Percentiles rank a stretch among this genome's conserved stretches.
These are phyloP conservation scores for Neofusicoccum cordaticola DNA, from an alignment of 2,329 filamentous ascomycete genomes.

Conservation along the genomic window DNA sequence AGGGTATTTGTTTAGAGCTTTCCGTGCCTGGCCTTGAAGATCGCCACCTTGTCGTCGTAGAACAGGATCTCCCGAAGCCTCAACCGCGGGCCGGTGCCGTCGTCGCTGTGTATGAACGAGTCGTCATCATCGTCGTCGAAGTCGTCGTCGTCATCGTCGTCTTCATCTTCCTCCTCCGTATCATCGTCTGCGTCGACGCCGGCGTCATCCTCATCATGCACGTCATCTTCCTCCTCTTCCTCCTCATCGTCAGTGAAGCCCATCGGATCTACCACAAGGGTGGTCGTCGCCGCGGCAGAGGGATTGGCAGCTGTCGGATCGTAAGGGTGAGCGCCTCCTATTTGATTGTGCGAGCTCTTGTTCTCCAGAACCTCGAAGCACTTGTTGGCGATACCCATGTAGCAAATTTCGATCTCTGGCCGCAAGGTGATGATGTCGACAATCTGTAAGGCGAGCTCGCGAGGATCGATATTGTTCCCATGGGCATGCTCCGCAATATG, in stretches of 20 bases:
- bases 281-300: not conserved
- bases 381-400: slow-evolving; percentile 71
- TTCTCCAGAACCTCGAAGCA: slow-evolving; percentile 80
- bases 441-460: slow-evolving; percentile 72
- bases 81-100: slow-evolving; percentile 51
- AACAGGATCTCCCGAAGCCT: slow-evolving; percentile 75
- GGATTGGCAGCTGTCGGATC: slow-evolving; percentile 17
- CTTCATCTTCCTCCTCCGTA: slow-evolving; percentile 41
- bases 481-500: slow-evolving; percentile 63
- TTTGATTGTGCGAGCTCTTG: slow-evolving; percentile 45
- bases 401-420: slow-evolving; percentile 73
- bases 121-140: slow-evolving; percentile 46
- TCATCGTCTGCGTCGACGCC: slow-evolving; percentile 34
- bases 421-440: slow-evolving; percentile 74
- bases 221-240: slow-evolving; percentile 12
- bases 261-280: slow-evolving; percentile 13
- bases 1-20: slow-evolving; percentile 26
- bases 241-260: slow-evolving; percentile 17
- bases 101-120: slow-evolving; percentile 46
- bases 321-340: slow-evolving; percentile 21
- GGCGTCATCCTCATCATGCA: slow-evolving; percentile 37
- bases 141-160: slow-evolving; percentile 50
- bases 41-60: slow-evolving; percentile 78
- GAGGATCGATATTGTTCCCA: slow-evolving; percentile 55
- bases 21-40: slow-evolving; percentile 74